phyloP scores from a whole-genome alignment of 2,329 filamentous ascomycete genomes.

The Trichoderma sp. region DNA sequence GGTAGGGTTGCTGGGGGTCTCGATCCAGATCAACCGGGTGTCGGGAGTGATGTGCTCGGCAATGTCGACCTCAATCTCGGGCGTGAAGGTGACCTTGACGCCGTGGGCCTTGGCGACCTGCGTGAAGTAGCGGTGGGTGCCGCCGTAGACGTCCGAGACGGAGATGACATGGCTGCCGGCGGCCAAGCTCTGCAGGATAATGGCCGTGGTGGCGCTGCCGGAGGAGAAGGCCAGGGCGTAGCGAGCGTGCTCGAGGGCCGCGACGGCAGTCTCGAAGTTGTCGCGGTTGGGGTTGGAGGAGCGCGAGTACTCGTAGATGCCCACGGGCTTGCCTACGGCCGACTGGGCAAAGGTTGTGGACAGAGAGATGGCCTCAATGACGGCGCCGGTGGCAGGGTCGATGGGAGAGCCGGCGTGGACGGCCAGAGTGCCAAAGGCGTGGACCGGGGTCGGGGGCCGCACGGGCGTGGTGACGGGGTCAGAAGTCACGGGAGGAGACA shows the following conservation, averaged over 20 bases:
- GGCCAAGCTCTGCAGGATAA: constrained; percentile 89
- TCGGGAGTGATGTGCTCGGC: constrained; percentile 80
- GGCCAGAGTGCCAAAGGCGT: constrained; percentile 88
- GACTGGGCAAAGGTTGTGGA: constrained; percentile 97
- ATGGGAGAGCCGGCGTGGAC: constrained; percentile 92
- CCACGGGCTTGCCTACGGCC: constrained; percentile 82
- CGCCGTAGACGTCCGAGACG: constrained; percentile 96
- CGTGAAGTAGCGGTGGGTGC: constrained; percentile 98
- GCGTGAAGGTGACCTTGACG: constrained; percentile 92
- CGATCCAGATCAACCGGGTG: constrained; percentile 95
- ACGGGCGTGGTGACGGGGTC: constrained; percentile 73
- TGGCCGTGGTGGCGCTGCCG: constrained; percentile 90
- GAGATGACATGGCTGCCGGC: constrained; percentile 92
- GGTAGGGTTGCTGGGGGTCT: constrained; percentile 93
- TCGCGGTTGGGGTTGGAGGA: constrained; percentile 93
- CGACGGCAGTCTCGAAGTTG: constrained; percentile 91
- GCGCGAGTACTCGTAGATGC: constrained; percentile 89
- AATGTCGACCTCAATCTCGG: constrained; percentile 87
- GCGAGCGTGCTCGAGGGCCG: constrained; percentile 88
- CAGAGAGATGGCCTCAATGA: constrained; percentile 94
- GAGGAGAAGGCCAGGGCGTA: constrained; percentile 94
- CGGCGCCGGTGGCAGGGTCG: constrained; percentile 88
- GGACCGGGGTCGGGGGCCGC: constrained; percentile 70
- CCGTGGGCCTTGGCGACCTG: constrained; percentile 95
- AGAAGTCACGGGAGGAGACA: constrained; percentile 41